Evolutionary conservation across 495 filamentous ascomycete species (phyloP).

Genomic region (Tuber melanosporum): DNA sequence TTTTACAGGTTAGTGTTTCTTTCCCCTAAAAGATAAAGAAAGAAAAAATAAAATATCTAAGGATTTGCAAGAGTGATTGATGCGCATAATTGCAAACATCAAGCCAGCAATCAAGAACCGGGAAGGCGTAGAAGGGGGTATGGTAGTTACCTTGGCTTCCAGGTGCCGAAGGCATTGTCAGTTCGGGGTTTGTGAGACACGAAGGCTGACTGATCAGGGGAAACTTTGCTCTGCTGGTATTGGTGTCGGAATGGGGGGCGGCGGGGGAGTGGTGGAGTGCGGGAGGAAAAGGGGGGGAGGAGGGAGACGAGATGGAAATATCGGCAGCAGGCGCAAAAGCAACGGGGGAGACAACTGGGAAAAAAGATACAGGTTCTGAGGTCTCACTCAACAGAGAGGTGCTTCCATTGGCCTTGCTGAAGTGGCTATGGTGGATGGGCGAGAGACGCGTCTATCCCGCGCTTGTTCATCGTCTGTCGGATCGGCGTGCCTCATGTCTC

Average conservation of each 20-base stretch:
- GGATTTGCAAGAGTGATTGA: background rate
- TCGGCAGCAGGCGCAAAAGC: background rate
- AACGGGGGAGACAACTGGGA: background rate
- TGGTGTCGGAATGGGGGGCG: background rate
- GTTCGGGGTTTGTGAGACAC: background rate
- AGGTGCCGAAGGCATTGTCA: slow-evolving; percentile 25
- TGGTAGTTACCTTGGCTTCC: slow-evolving; percentile 17
- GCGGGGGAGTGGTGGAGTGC: background rate
- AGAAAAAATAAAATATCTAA: background rate
- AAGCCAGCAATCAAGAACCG: background rate
- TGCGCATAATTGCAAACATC: background rate
- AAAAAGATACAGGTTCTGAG: background rate
- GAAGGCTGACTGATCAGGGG: background rate
- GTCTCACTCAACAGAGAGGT: background rate
- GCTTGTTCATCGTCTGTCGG: background rate
- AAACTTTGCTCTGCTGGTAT: background rate
- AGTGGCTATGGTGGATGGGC: background rate
- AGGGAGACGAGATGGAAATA: background rate
- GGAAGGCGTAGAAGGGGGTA: no score
- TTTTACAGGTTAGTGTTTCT: background rate
- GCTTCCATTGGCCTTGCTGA: background rate
- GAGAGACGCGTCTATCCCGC: background rate
- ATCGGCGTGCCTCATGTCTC: background rate
- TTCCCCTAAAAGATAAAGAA: background rate
- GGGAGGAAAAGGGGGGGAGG: background rate